Evolutionary conservation across 129 eudicot genomes (phyloP).

Genomic region (Lonicera japonica): DNA sequence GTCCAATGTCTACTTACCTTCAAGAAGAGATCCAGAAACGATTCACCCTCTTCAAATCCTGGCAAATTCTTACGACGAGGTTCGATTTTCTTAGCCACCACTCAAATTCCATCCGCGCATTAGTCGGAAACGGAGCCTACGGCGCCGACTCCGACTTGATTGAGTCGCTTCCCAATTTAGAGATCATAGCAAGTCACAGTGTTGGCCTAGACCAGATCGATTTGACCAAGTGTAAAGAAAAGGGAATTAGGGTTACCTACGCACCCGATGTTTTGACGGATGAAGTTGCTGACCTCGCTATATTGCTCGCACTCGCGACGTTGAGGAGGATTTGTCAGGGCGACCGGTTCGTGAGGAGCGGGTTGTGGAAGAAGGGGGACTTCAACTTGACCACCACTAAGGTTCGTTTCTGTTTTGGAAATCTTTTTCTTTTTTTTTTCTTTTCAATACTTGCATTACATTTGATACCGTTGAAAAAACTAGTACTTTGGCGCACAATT

Average conservation of each 20-base stretch:
- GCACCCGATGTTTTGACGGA: conserved; percentile 88
- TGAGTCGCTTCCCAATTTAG: conserved; percentile 64
- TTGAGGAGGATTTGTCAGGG: conserved; percentile 53
- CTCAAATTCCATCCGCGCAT: conserved; percentile 54
- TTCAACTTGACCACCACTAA: conserved; percentile 50
- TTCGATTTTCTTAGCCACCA: conserved; percentile 30
- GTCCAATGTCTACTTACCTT: conserved; percentile 58
- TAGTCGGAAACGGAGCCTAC: conserved; percentile 63
- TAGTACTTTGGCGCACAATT: no score
- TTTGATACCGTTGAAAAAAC: no score
- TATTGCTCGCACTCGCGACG: conserved; percentile 51
- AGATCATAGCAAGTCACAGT: conserved; percentile 75
- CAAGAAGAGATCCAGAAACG: conserved; percentile 57
- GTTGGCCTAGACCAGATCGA: conserved; percentile 82
- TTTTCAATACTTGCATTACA: no score
- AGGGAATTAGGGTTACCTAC: conserved; percentile 64
- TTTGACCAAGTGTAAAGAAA: conserved; percentile 61
- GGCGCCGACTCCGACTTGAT: conserved; percentile 66
- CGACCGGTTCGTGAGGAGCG: conserved; percentile 52
- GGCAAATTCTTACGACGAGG: conserved; percentile 32
- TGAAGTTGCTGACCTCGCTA: conserved; percentile 83
- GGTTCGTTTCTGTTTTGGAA: conserved; percentile 21
- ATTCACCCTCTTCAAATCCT: conserved; percentile 54
- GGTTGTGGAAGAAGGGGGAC: conserved; percentile 53
- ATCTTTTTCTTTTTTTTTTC: no score